Base-by-base conservation (phyloP, 805 yeast genomes). In the Spathaspora hagerdaliae region DNA sequence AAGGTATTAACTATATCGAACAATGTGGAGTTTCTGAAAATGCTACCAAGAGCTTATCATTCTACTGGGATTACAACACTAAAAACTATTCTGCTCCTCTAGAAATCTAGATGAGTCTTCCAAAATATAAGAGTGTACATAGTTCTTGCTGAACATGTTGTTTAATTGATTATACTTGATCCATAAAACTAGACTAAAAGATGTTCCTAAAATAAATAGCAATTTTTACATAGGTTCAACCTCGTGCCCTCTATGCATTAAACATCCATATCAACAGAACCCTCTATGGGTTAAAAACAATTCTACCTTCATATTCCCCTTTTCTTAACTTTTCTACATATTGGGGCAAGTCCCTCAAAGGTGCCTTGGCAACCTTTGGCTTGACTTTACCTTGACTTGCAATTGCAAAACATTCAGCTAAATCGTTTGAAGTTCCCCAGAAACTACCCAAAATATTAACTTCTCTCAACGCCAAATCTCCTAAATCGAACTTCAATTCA, bases 371-470 rank as follows among this genome's bases (percentile, higher is more conserved):
- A 27, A 65, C 59, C n/a, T 62, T 49, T 1, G 79, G 79, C 31
- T 56, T 63, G 38, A 75, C 56, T 37, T 54, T 63, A 6, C 78
- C 78, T 39, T 52, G 48, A 2, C 58, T 50, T 15, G 74, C 60
- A 70, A 76, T 68, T 36, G 64, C 54, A 60, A 75, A 59, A 29
- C 67, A 60, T 46, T 74, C 78, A 11, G 52, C 51, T 48, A 71
- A 75, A 41, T 75, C 78, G 7, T 54, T 51, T 1, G 73, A 65
- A 7, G 68, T 64, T 13, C 80, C 80, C 36, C 78, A 76, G 49
- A 72, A 71, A 33, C 66, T 60, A 49, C 66, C 72, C 35, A 64
- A 51, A 35, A 73, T 48, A 39, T 62, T 60, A 24, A 70, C 61
- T 53, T 75, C 79, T 47, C 74, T 60, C 36, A 70, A 47, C 9